Percentiles rank a stretch among this genome's conserved stretches.
Conservation (phyloP, 306 rosid species). For the Abrus pulchellus region DNA sequence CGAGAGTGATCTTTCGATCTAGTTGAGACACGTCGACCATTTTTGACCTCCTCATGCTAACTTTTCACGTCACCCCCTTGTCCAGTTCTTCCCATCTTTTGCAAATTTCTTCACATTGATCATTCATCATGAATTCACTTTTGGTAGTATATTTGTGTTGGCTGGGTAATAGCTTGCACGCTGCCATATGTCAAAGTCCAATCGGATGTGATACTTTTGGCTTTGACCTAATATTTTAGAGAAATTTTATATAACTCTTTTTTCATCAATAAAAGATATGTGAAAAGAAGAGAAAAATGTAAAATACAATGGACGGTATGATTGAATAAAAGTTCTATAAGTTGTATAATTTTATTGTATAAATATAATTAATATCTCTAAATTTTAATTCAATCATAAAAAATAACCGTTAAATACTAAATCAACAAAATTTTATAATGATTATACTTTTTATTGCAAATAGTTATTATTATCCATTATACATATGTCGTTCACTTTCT, state of each 20-base stretch:
- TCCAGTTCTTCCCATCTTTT: conserved; percentile 8
- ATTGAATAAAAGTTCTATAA: too few species aligned
- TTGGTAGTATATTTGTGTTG: not conserved
- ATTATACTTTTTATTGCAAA: not conserved
- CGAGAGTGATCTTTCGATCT: not conserved
- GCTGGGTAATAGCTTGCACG: not conserved
- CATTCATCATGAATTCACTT: not conserved
- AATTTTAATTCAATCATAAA: not conserved
- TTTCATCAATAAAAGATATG: too few species aligned
- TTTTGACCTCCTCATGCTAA: conserved; percentile 43
- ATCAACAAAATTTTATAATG: too few species aligned
- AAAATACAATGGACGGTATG: too few species aligned
- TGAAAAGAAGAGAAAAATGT: too few species aligned
- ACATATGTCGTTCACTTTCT: not conserved
- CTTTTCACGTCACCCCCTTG: conserved; percentile 50
- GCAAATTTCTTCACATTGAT: conserved; percentile 30
- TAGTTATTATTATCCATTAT: not conserved
- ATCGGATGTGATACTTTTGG: not conserved
- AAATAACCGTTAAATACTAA: not conserved
- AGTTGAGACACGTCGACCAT: conserved; percentile 29
- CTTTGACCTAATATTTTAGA: not conserved
- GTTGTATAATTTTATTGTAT: too few species aligned
- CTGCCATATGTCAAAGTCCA: conserved; percentile 26
- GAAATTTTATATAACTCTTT: too few species aligned
- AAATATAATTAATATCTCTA: too few species aligned